Evolutionary conservation across 108 stramenopile species (phyloP).

Genomic region (Cyclostephanos invisitatus): DNA sequence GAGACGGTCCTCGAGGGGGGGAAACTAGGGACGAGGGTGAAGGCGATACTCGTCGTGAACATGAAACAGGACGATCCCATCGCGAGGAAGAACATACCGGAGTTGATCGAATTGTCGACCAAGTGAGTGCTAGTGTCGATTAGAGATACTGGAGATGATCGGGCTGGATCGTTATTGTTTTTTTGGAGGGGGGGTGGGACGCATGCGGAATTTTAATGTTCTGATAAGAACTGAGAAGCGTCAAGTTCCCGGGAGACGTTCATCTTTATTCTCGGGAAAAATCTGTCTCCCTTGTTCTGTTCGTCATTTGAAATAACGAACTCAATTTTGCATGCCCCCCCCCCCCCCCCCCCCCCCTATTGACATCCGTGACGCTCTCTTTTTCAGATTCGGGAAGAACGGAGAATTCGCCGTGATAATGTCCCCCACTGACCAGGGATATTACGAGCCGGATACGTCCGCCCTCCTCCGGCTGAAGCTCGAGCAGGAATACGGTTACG

Average conservation of each 20-base stretch:
- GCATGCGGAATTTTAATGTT: not conserved
- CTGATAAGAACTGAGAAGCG: no score
- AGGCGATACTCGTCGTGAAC: constrained; percentile 85
- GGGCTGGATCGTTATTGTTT: no score
- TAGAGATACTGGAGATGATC: no score
- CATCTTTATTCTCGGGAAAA: no score
- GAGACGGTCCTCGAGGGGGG: constrained; percentile 7
- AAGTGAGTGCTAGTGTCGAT: constrained; percentile 45
- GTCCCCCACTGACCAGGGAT: constrained; percentile 89
- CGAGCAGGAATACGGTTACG: constrained; percentile 88
- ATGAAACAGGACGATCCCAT: constrained; percentile 92
- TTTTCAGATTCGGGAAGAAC: constrained; percentile 59
- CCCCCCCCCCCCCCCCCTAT: not conserved
- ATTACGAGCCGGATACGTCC: constrained; percentile 91
- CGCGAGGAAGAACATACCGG: constrained; percentile 86
- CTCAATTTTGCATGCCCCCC: no score
- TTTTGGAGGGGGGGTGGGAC: not conserved
- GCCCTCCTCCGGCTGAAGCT: constrained; percentile 82
- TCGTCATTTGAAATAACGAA: no score
- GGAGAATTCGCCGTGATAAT: constrained; percentile 82
- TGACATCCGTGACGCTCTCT: not conserved
- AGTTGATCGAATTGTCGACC: constrained; percentile 72
- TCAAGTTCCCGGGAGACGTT: no score
- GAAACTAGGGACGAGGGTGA: constrained; percentile 43
- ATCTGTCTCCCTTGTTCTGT: no score